Evolutionary conservation across 2,329 filamentous ascomycete genomes (phyloP).

Genomic region (Alternaria gansuensis): DNA sequence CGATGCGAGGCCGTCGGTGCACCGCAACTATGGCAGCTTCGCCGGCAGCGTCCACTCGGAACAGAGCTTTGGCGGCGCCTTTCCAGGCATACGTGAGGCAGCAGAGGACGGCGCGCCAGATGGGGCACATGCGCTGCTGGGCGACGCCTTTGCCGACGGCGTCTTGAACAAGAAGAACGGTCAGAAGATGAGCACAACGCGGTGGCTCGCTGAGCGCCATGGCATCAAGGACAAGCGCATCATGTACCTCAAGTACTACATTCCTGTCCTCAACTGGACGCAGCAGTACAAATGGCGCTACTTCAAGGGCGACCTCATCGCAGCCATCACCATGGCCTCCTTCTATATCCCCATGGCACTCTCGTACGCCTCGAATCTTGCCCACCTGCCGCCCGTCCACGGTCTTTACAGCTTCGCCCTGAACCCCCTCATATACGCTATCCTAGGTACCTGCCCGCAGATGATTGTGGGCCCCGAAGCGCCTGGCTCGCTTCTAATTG

Average conservation of each 20-base stretch:
- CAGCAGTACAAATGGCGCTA: constrained; percentile 84
- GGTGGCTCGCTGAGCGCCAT: constrained; percentile 74
- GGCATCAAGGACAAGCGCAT: constrained; percentile 75
- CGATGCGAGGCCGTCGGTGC: constrained; percentile 70
- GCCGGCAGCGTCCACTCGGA: constrained; percentile 59
- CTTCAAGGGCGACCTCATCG: constrained; percentile 83
- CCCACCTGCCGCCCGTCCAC: constrained; percentile 90
- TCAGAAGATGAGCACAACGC: constrained; percentile 76
- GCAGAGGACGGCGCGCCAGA: constrained; percentile 44
- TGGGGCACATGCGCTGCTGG: constrained; percentile 52
- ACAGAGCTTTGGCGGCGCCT: constrained; percentile 52
- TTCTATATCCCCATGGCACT: constrained; percentile 98
- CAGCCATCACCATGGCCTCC: constrained; percentile 94
- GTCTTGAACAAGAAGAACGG: constrained; percentile 53
- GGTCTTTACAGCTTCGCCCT: constrained; percentile 95
- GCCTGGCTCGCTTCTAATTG: constrained; percentile 88
- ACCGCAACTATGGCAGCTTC: constrained; percentile 63
- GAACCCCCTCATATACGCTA: constrained; percentile 87
- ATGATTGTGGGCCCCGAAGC: constrained; percentile 97
- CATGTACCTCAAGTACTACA: constrained; percentile 90
- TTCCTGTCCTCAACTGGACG: constrained; percentile 91
- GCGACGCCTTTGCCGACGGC: constrained; percentile 57
- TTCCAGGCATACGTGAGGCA: constrained; percentile 45
- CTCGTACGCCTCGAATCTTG: constrained; percentile 90
- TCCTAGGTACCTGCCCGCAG: constrained; percentile 89